Evolutionary conservation across 2,329 filamentous ascomycete species (phyloP).

Genomic region (Aspergillus fumigatus): DNA sequence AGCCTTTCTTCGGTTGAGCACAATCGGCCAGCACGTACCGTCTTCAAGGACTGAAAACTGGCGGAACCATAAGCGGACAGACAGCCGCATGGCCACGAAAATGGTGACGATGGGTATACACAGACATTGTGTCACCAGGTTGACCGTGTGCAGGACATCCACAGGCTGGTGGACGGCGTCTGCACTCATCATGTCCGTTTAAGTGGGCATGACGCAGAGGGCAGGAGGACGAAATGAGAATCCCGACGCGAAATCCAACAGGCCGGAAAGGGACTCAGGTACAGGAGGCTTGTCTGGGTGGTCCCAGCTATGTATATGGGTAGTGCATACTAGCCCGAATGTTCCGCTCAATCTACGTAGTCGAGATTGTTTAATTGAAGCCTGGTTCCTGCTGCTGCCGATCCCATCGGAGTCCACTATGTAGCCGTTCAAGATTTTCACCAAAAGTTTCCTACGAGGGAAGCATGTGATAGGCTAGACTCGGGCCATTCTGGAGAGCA

Average conservation of each 20-base stretch:
- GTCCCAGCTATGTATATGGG: not conserved
- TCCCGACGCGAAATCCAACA: not conserved
- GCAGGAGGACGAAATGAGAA: not conserved
- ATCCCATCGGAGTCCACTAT: not conserved
- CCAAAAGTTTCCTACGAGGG: not conserved
- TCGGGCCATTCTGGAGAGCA: not conserved
- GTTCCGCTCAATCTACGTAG: not conserved
- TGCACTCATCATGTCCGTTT: conserved; percentile 13
- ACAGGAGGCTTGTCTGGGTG: not conserved
- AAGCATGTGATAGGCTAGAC: not conserved
- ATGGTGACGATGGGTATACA: conserved; percentile 32
- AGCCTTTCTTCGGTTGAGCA: conserved; percentile 2
- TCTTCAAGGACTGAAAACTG: conserved; percentile 31
- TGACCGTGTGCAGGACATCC: conserved; percentile 28
- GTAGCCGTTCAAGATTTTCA: not conserved
- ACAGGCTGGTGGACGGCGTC: conserved; percentile 14
- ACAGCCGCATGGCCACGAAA: conserved; percentile 29
- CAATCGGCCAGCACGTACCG: conserved; percentile 19
- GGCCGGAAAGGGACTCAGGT: not conserved
- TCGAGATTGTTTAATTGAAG: not conserved
- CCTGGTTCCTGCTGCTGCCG: not conserved
- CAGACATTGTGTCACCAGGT: conserved; percentile 32
- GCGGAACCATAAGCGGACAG: conserved; percentile 28
- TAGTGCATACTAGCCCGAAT: not conserved
- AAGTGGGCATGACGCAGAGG: conserved; percentile 5